Base-by-base conservation (phyloP, 176 grass and related monocot genomes). In the Elaeis guineensis region DNA sequence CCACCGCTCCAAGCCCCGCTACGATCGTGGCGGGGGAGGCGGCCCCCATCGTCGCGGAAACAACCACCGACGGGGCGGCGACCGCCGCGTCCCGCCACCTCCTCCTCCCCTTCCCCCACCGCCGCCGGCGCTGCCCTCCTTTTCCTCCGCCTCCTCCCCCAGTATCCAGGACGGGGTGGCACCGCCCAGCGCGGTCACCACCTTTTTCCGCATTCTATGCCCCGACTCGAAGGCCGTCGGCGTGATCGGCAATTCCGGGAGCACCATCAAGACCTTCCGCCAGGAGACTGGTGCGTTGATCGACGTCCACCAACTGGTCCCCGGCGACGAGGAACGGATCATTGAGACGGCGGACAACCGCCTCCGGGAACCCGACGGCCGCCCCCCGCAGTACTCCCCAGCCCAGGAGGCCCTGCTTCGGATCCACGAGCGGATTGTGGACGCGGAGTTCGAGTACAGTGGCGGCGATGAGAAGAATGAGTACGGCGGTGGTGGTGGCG, bases 191-290 rank as follows among this genome's bases (percentile, higher is more conserved):
- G 57, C 66, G 6, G 59, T 72, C 6, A 78, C 78, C 72, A 97
- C 93, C 49, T 85, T 80, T 62, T 97, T 91, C 73, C 84, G 93
- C 73, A 85, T 97, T 71, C 79, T 91, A 17, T 97, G 93, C 73
- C 87, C 87, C 22, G 81, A 97, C n/a, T 77, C 75, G 66, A 97
- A 89, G 73, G 65, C 59, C 21, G 86, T 83, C 70, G 78, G 78
- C 58, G 85, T 97, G 66, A 51, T 76, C 21, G 54, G 72, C 25
- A 70, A 61, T 21, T 78, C 80, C 64, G 57, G 84, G 17, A 59
- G 55, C 81, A 68, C 48, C 50, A 62, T 73, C 14, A 62, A 63
- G 59, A 30, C 80, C 56, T 76, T 90, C 48, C 81, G 80, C 23
- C 82, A 86, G 2, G 87, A 91, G 20, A 97, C 76, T 48, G 76